Percentiles rank a stretch among this genome's conserved stretches.
phyloP scores from a whole-genome alignment of 2,329 filamentous ascomycete genomes.

The Colletotrichum sp. region DNA sequence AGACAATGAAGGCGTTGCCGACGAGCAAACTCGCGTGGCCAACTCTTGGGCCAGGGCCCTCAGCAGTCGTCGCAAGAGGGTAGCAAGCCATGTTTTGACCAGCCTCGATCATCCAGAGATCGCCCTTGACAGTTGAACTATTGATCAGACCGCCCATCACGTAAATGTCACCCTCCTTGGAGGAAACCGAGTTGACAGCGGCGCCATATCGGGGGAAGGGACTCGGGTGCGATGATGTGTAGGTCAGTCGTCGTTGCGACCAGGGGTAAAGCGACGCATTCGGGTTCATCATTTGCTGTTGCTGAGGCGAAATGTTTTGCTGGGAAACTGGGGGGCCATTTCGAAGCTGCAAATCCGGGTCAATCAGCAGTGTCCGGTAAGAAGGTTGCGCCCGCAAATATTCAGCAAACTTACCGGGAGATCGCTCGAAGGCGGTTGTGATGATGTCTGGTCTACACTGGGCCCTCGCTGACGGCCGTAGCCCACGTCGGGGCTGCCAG shows the following conservation, averaged over 20 bases:
- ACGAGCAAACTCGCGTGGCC: conserved; percentile 93
- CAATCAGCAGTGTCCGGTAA: background rate
- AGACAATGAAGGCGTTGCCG: conserved; percentile 98
- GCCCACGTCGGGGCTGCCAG: conserved; percentile 69
- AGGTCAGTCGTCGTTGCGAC: conserved; percentile 89
- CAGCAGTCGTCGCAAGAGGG: conserved; percentile 87
- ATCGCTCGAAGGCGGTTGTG: conserved; percentile 33
- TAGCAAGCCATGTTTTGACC: conserved; percentile 89
- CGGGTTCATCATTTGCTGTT: conserved; percentile 44
- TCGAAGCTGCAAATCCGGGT: conserved; percentile 48
- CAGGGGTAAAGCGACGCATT: conserved; percentile 92
- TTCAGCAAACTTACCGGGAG: conserved; percentile 44
- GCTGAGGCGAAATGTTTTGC: conserved; percentile 10
- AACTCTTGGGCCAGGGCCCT: conserved; percentile 93
- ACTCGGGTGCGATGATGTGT: conserved; percentile 80
- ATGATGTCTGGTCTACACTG: conserved; percentile 53
- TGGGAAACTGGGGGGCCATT: conserved; percentile 51
- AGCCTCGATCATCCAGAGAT: conserved; percentile 97
- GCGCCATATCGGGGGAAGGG: conserved; percentile 97
- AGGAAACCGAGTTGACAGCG: conserved; percentile 89
- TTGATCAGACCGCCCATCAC: conserved; percentile 97
- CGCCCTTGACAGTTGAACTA: conserved; percentile 93
- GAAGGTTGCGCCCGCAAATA: conserved; percentile 39
- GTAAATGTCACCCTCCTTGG: conserved; percentile 97
- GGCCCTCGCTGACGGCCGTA: conserved; percentile 61